phyloP scores from a whole-genome alignment of 2,329 filamentous ascomycete genomes.

The Xenosphaeropsis pyriputrescens region DNA sequence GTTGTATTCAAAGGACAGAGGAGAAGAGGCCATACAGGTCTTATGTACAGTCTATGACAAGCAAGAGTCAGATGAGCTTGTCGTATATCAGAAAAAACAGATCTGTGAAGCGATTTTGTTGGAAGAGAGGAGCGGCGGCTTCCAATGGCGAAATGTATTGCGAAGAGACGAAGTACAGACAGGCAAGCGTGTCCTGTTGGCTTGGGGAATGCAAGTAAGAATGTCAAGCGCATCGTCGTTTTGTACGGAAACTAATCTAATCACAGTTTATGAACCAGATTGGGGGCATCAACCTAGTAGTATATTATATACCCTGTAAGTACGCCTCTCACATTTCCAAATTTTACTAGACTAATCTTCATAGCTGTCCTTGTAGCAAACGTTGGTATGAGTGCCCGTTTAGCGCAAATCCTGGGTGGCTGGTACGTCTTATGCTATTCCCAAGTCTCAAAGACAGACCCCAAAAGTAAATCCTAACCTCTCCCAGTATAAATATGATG shows the following conservation, averaged over 20 bases:
- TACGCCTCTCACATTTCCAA: too few species aligned
- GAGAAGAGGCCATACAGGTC: constrained; percentile 16
- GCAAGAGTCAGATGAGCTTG: constrained; percentile 17
- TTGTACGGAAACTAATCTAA: too few species aligned
- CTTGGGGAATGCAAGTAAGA: not conserved
- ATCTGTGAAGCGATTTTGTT: constrained; percentile 25
- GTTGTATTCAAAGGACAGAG: constrained; percentile 13
- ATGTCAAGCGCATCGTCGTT: too few species aligned
- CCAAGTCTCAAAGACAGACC: not conserved
- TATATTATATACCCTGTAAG: constrained; percentile 9
- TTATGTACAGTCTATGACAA: constrained; percentile 23
- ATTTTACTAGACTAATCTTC: too few species aligned
- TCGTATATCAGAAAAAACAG: constrained; percentile 19
- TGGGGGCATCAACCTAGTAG: constrained; percentile 29
- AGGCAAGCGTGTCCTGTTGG: constrained; percentile 14
- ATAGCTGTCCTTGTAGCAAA: constrained; percentile 17
- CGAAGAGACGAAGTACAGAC: constrained; percentile 27
- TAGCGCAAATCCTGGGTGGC: constrained; percentile 20
- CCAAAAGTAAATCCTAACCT: not conserved
- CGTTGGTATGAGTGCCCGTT: constrained; percentile 16
- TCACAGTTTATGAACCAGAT: constrained; percentile 32
- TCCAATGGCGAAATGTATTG: constrained; percentile 24
- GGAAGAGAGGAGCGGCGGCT: constrained; percentile 15
- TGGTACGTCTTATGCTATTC: not conserved
- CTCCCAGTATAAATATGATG: constrained; percentile 20